Base-by-base conservation (phyloP, 345 rosid species). In the Gossypium raimondii region DNA sequence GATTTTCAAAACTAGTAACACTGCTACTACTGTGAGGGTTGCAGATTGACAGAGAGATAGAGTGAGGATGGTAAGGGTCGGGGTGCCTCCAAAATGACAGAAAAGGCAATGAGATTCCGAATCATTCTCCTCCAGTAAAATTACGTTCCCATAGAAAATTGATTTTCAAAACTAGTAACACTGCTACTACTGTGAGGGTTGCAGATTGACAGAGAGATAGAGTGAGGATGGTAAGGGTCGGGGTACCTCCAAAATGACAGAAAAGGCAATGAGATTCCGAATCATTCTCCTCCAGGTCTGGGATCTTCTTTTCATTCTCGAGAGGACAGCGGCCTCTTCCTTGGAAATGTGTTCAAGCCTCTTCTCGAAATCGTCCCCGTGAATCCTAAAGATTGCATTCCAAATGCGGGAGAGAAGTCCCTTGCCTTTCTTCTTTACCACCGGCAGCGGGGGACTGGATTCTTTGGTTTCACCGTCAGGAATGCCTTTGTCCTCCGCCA, bases 291-390 rank as follows among this genome's bases (percentile, higher is more conserved):
- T 84, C 96, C 97, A 82, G 9, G 91, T 74, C 3, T 73, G 83
- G 68, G 94, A 84, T 78, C 99, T 81, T 53, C 81, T 79, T 71
- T 91, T 87, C 79, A 95, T 81, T 80, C 99, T 81, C 2, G 89
- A 76, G 43, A 90, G 77, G 78, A 95, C 85, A 9, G 81, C 58
- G 11, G 96, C 92, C 84, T 95, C 99, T 83, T 95, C 99, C 85
- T 78, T 95, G 41, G 93, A 86, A 59, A 95, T 91, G 79, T 85
- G 75, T 67, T 90, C 82, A 79, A 95, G 86, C 55, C 96, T 82
- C 96, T 91, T 95, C 96, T 90, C 94, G 70, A 95, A 90, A 87
- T 95, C 94, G 57, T 91, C 94, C 4, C 92, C 82, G 34, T 82
- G 83, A 14, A 73, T 71, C 48, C 90, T 83, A 76, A 91, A 92